Percentiles rank a stretch among this genome's conserved stretches.
phyloP scores from a whole-genome alignment of 257 asterid species.

The Petrea volubilis region DNA sequence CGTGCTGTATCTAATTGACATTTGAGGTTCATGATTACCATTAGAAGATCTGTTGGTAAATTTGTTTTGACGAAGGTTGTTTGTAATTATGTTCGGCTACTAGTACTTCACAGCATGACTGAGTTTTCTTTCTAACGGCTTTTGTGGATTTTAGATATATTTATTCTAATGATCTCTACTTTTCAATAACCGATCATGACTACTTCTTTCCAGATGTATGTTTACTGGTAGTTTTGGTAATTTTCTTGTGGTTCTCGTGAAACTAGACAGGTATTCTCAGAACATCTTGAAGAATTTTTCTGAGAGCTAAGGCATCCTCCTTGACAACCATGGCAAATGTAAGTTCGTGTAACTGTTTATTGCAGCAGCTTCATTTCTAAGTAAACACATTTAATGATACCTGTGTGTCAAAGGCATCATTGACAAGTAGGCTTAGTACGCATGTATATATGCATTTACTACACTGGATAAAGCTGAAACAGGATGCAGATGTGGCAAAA shows the following conservation, averaged over 20 bases:
- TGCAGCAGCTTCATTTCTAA: no score
- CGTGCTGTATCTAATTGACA: background rate
- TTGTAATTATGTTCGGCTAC: no score
- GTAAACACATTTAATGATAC: no score
- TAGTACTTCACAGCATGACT: background rate
- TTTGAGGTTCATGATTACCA: background rate
- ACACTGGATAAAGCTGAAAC: background rate
- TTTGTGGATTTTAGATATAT: background rate
- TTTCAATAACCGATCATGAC: background rate
- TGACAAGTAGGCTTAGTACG: background rate
- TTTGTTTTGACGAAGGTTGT: background rate
- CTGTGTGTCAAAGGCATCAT: background rate
- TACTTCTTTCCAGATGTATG: background rate
- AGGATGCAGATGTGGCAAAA: background rate
- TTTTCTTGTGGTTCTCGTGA: conserved; percentile 33
- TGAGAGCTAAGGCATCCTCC: conserved; percentile 39
- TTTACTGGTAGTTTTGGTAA: conserved; percentile 14
- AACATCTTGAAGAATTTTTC: conserved; percentile 41
- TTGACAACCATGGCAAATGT: conserved; percentile 56
- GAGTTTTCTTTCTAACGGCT: background rate
- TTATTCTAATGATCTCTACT: background rate
- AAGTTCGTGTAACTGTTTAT: no score
- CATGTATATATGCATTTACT: conserved; percentile 6
- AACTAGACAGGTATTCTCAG: conserved; percentile 76
- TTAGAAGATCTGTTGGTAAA: background rate